phyloP scores from a whole-genome alignment of 2,329 filamentous ascomycete genomes.

The Daldinia eschscholtzii region DNA sequence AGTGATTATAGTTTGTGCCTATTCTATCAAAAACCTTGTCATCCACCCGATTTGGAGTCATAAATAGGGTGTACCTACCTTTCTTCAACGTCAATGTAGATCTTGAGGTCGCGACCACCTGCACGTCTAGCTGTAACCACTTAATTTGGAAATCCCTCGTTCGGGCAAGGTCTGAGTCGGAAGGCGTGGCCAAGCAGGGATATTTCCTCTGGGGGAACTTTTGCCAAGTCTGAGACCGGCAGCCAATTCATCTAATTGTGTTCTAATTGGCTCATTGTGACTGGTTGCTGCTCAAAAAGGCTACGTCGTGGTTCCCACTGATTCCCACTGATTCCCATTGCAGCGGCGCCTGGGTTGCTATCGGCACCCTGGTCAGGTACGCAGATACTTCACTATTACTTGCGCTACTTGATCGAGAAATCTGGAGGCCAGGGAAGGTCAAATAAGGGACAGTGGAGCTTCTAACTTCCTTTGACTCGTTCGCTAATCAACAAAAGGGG shows the following conservation, averaged over 20 bases:
- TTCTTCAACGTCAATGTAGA: background rate
- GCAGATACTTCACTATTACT: constrained; percentile 4
- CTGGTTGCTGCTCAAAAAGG: constrained; percentile 38
- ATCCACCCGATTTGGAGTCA: background rate
- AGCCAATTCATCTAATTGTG: constrained; percentile 28
- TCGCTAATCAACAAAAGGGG: constrained; percentile 34
- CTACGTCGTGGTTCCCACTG: constrained; percentile 17
- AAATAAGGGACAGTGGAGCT: constrained; percentile 6
- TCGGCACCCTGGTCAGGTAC: constrained; percentile 8
- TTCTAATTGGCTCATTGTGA: constrained; percentile 39
- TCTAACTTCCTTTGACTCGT: constrained; percentile 1
- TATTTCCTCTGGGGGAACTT: constrained; percentile 8
- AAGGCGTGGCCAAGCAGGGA: constrained; percentile 38
- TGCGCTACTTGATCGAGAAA: constrained; percentile 21
- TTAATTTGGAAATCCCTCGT: constrained; percentile 3
- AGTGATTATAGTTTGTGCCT: background rate
- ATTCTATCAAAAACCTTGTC: background rate
- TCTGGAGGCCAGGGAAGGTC: constrained; percentile 14
- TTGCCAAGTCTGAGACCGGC: constrained; percentile 25
- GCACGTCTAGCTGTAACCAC: background rate
- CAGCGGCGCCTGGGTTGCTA: constrained; percentile 30
- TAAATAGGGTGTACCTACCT: background rate
- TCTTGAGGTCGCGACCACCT: background rate
- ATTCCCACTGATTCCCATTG: constrained; percentile 32
- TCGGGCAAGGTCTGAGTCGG: constrained; percentile 27